Base-by-base conservation (phyloP, 2,329 filamentous ascomycete species). In the Sporothrix pseudoabietina region DNA sequence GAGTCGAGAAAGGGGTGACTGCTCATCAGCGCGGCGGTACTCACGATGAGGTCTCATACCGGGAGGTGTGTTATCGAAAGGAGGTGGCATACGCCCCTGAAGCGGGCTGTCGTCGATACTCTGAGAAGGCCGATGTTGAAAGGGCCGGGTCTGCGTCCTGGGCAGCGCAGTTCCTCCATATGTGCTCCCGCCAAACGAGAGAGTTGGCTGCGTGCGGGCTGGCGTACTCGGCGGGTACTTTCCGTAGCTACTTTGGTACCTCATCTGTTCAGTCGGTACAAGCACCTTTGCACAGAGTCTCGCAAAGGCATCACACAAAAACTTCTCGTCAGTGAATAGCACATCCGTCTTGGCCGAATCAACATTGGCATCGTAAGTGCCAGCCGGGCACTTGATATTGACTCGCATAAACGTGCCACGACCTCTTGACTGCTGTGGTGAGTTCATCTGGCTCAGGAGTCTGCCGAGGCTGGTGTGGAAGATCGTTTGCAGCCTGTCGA, bases 261-360 rank as follows among this genome's bases (percentile, higher is more conserved):
- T 54, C 66, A 39, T 39, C 7, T 54, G 66, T 22, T 52, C 66
- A 14, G 66, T 22, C 32, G 30, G 30, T 19, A 16, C 47, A 12
- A 39, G 41, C 16, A 30, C 54, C 22, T 54, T 69, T 26, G 44
- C 76, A 30, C 85, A 86, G 22, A 88, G 78, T 0, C 75, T 75
- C 47, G 83, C 82, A 69, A 89, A 88, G 22, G 83, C 79, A n/a
- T 81, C 77, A 1, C 88, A 75, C 0, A 88, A 61, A 1, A 71
- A 68, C 1, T 79, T 66, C 75, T 90, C 86, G 69, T 92, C 83
- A 4, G 83, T 83, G 77, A 94, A 94, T 0, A 93, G 78, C 1
- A 94, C 85, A 77, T 93, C 88, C 73, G 93, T 89, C 78, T 94
- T 94, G 3, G 88, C 84, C 3, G 91, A 88, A 74, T 93, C 89